Evolutionary conservation across 805 yeast genomes (phyloP).

Genomic region (Kazachstania viticola): DNA sequence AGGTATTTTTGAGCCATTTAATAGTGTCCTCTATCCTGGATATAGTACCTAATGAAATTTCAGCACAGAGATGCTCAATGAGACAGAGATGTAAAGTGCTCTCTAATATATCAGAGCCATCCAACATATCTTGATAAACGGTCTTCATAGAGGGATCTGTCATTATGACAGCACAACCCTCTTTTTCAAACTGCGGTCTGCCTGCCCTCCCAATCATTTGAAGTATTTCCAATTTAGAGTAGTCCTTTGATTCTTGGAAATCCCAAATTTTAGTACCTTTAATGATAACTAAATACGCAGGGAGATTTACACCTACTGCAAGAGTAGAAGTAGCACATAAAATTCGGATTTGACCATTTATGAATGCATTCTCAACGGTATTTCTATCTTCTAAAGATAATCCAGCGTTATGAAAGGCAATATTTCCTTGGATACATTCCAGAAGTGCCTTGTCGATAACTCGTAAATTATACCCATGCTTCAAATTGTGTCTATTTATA

Average conservation of each 20-base stretch:
- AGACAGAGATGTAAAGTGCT: conserved; percentile 34
- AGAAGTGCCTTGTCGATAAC: neutral
- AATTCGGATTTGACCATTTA: conserved; percentile 31
- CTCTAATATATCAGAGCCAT: conserved; percentile 36
- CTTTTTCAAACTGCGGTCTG: conserved; percentile 44
- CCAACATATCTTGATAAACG: conserved; percentile 32
- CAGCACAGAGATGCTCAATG: conserved; percentile 34
- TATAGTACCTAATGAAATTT: conserved; percentile 32
- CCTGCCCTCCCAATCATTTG: conserved; percentile 65
- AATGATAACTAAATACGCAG: conserved; percentile 48
- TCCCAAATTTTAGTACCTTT: conserved; percentile 53
- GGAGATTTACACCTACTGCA: conserved; percentile 51
- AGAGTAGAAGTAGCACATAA: conserved; percentile 49
- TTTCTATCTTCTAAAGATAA: conserved; percentile 36
- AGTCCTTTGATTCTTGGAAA: conserved; percentile 38
- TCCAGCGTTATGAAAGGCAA: conserved; percentile 53
- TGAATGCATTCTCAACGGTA: conserved; percentile 34
- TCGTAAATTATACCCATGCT: no score
- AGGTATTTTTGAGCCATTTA: conserved; percentile 39
- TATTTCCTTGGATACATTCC: conserved; percentile 24
- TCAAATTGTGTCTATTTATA: neutral
- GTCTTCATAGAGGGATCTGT: conserved; percentile 28
- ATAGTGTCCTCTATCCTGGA: conserved; percentile 29
- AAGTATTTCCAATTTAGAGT: conserved; percentile 41
- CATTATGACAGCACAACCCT: conserved; percentile 37